Evolutionary conservation across 2,329 filamentous ascomycete genomes (phyloP).

Genomic region (Neocatenulostroma microsporum): DNA sequence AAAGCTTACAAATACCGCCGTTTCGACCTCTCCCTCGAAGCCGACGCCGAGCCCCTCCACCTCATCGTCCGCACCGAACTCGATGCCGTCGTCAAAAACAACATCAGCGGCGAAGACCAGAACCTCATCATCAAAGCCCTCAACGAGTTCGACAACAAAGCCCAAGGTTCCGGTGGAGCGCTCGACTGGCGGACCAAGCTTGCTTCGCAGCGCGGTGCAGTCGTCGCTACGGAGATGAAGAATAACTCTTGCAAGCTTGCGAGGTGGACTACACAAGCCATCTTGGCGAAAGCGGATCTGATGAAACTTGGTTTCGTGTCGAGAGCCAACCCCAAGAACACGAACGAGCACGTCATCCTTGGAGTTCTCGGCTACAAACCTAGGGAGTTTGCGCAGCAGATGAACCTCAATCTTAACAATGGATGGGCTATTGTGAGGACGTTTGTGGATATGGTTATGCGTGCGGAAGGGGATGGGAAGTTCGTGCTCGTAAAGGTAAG

Average conservation of each 20-base stretch:
- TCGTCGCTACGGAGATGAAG: slow-evolving; percentile 99
- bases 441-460: slow-evolving; percentile 87
- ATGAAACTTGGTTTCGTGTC: slow-evolving; percentile 99
- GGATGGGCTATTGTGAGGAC: slow-evolving; percentile 99
- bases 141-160: slow-evolving; percentile 99
- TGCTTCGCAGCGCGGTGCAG: slow-evolving; percentile 86
- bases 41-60: slow-evolving; percentile 86
- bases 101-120: slow-evolving; percentile 84
- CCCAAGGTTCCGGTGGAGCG: slow-evolving; percentile 86
- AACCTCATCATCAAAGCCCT: slow-evolving; percentile 87
- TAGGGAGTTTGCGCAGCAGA: slow-evolving; percentile 90
- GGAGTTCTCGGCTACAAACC: slow-evolving; percentile 98
- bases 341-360: slow-evolving; percentile 89
- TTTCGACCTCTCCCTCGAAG: slow-evolving; percentile 88
- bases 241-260: slow-evolving; percentile 99
- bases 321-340: slow-evolving; percentile 81
- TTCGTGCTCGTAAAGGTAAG: slow-evolving; percentile 69
- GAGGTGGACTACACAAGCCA: slow-evolving; percentile 93
- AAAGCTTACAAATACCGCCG: slow-evolving; percentile 98
- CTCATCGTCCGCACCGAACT: slow-evolving; percentile 90
- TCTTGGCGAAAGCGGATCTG: slow-evolving; percentile 90
- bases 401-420: slow-evolving; percentile 95
- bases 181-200: slow-evolving; percentile 97
- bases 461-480: slow-evolving; percentile 62
- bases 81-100: slow-evolving; percentile 93